These are phyloP conservation scores for Bryum argenteum DNA, from an alignment of 225 moss, liverwort and hornwort genomes.

Conservation along the genomic window DNA sequence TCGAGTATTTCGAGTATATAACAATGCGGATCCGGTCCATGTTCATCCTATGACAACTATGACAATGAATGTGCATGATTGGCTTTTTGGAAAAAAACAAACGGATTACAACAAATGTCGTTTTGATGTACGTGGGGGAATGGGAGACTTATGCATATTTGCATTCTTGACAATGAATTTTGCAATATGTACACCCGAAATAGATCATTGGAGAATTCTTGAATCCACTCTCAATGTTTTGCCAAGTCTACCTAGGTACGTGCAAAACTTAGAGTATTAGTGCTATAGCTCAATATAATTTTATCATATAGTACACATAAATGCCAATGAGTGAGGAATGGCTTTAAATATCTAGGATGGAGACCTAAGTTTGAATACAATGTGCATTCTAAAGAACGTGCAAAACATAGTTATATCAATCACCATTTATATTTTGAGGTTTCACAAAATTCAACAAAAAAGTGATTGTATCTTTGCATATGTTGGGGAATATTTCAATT, in stretches of 20 bases:
- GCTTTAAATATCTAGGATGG: no score
- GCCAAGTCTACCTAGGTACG: conserved; percentile 32
- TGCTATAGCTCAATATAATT: neutral
- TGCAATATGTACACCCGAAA: conserved; percentile 25
- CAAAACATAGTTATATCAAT: no score
- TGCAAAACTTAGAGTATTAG: no score
- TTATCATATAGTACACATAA: no score
- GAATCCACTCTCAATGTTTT: conserved; percentile 29
- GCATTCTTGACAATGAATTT: conserved; percentile 25
- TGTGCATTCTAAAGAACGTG: no score
- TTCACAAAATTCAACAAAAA: neutral
- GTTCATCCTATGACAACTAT: conserved; percentile 24
- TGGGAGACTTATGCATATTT: conserved; percentile 42
- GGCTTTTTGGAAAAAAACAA: conserved; percentile 44
- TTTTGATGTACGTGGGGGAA: conserved; percentile 33
- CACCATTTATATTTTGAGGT: no score
- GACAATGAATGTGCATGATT: neutral
- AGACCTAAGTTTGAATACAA: no score
- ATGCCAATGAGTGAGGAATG: no score
- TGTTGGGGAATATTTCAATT: no score
- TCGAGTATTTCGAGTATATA: conserved; percentile 18
- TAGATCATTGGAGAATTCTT: conserved; percentile 37
- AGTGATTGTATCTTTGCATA: no score
- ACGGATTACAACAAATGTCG: conserved; percentile 28
- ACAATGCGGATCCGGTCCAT: neutral